Evolutionary conservation across 345 rosid genomes (phyloP), one percentile per base, ranked within the genome.

Genomic region (Leavenworthia alabamica): DNA sequence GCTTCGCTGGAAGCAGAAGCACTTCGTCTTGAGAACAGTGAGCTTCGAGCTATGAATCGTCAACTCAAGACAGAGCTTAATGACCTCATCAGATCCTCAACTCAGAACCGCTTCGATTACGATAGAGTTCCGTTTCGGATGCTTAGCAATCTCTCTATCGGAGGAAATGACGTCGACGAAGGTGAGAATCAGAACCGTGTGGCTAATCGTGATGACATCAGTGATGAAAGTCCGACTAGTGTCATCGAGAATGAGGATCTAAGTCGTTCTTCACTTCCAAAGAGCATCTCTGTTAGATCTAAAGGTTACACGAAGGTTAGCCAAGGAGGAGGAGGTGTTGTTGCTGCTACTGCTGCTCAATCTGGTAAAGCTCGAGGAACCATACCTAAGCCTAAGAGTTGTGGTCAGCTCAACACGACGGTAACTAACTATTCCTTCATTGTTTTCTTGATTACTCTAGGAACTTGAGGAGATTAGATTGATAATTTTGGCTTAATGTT

Each of bases 281-380:
- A 89, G 78, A 85, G 89, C 50, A 83, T 86, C 56, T 86, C 98
- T 8, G 90, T 89, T 48, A 76, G 90, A 67, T 83, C 96, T 35
- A 78, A 66, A n/a, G 83, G 78, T 11, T 81, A 82, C 76, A 56
- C 73, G 44, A 83, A 76, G 75, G 44, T 78, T 52, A 62, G 62
- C 57, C 68, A 44, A 15, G 73, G 61, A 41, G 33, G 56, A 17
- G 62, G 46, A 43, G 75, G 47, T n/a, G n/a, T n/a, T n/a, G n/a
- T n/a, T n/a, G n/a, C n/a, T n/a, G n/a, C n/a, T n/a, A n/a, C 9
- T 17, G n/a, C 75, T 16, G 74, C 78, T 73, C 76, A 56, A 7
- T 33, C 56, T 45, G 77, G 73, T 6, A 78, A 73, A 53, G 58
- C 75, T 23, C 80, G 70, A 3, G 74, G 73, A 56, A 7, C 54